Evolutionary conservation across 805 yeast species (phyloP), one percentile per base, ranked within the genome.

Genomic region (Metschnikowia sp.): DNA sequence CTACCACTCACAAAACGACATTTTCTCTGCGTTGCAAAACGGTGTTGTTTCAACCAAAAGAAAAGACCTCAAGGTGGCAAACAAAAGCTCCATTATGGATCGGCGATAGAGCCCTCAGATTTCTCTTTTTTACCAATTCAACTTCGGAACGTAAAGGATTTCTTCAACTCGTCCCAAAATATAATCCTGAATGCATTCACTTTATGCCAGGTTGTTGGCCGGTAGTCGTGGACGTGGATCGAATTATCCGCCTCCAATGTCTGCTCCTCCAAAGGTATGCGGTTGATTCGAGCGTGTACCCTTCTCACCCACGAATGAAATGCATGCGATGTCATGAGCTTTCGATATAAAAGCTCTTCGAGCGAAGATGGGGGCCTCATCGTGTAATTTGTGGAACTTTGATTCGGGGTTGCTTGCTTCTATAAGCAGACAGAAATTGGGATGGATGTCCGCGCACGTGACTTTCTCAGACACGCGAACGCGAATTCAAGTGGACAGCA

Each of bases 21-120:
- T 89, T 43, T 79, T 88, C 49, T 76, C 88, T 42, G 87, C 96
- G 2, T 69, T 84, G 53, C 82, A 82, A 47, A 82, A 88, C 60
- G 92, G 88, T 59, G 90, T 89, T 31, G 81, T 85, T 2, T 74
- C 88, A 79, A 83, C 83, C 6, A 78, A 78, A 47, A 80, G 78
- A 56, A 74, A 70, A 45, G 77, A 80, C 2, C 81, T 89, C 68
- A 74, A 74, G 49, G 72, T 70, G 49, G 86, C 48, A 32, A 41
- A 41, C 40, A 48, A 41, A 34, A 39, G 36, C n/a, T 34, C 49
- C 11, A 46, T 41, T 30, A 33, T 46, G 42, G 42, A 22, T 19
- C 18, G 34, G 15, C 8, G 11, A 18, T 36, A 22, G 30, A 9
- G 12, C 1, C 18, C 19, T 34, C 19, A 15, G 9, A 7, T 5